phyloP scores from a whole-genome alignment of 352 stramenopile genomes.

The Globisporangium paroecandrum region DNA sequence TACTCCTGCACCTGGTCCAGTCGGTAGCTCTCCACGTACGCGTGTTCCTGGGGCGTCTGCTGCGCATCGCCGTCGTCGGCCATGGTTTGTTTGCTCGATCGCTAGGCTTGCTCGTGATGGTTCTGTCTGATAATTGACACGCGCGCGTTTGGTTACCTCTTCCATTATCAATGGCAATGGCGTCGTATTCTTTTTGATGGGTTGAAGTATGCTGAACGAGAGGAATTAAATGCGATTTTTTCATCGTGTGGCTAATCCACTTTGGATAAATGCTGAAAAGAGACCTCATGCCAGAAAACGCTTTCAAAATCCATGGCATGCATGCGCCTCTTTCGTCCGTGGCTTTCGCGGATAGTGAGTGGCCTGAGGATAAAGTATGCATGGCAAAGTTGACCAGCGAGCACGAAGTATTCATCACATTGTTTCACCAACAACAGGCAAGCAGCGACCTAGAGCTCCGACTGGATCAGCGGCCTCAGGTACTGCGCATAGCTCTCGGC shows the following conservation, averaged over 20 bases:
- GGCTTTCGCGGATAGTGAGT: too few species aligned
- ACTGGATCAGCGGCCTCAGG: conserved; percentile 38
- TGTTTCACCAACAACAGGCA: not conserved
- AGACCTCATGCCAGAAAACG: too few species aligned
- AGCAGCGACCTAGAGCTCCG: conserved; percentile 22
- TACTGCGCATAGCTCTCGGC: conserved; percentile 56
- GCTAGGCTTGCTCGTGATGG: not conserved
- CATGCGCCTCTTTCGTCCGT: too few species aligned
- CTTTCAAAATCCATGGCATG: too few species aligned
- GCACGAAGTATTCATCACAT: not conserved
- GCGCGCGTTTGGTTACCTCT: not conserved
- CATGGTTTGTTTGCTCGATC: not conserved
- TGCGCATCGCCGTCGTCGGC: not conserved
- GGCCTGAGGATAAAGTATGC: too few species aligned
- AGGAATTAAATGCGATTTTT: not conserved
- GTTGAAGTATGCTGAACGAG: not conserved
- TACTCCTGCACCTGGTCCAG: conserved; percentile 34
- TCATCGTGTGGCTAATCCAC: too few species aligned
- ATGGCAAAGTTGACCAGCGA: too few species aligned
- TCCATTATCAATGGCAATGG: not conserved
- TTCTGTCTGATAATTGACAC: conserved; percentile 10
- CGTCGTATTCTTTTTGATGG: not conserved
- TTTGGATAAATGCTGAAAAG: too few species aligned
- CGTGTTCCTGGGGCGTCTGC: not conserved
- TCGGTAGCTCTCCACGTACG: conserved; percentile 18